These are phyloP conservation scores for Penicillium daleae DNA, from an alignment of 495 filamentous ascomycete species.

Conservation along the genomic window DNA sequence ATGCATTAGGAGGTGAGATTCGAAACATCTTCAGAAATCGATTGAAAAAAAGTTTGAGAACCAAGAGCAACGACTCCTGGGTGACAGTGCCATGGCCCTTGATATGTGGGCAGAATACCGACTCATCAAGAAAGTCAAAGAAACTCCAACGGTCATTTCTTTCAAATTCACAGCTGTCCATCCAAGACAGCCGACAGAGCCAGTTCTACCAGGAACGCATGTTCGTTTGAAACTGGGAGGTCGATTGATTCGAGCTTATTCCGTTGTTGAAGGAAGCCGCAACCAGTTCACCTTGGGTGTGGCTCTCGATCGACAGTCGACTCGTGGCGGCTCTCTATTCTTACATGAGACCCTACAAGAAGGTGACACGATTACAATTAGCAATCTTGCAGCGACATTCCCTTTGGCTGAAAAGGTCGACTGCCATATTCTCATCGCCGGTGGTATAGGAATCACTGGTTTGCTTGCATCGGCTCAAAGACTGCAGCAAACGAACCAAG, in stretches of 20 bases:
- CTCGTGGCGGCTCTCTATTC: constrained; percentile 15
- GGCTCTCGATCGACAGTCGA: constrained; percentile 10
- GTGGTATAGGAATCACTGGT: constrained; percentile 19
- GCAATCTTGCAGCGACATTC: constrained; percentile 3
- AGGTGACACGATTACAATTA: constrained; percentile 8
- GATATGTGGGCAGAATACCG: constrained; percentile 14
- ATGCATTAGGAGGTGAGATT: constrained; percentile 8
- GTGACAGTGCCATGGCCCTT: constrained; percentile 3
- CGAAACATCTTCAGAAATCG: constrained; percentile 11
- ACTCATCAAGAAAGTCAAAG: constrained; percentile 2
- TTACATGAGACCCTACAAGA: constrained; percentile 9
- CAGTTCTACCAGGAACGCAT: constrained; percentile 5
- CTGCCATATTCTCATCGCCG: constrained; percentile 15
- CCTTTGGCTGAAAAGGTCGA: background rate
- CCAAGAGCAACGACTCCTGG: constrained; percentile 8
- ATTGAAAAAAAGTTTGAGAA: constrained; percentile 10
- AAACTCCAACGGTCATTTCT: background rate
- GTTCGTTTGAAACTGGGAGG: constrained; percentile 9
- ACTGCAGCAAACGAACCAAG: background rate
- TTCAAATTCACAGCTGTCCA: constrained; percentile 6
- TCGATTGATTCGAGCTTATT: constrained; percentile 17
- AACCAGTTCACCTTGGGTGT: constrained; percentile 17
- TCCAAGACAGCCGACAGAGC: background rate
- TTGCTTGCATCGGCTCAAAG: constrained; percentile 7
- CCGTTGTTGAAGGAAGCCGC: constrained; percentile 11